A percentile compares a stretch with the other conserved stretches of the same genome.
Evolutionary conservation across 805 yeast species (phyloP).

Genomic region (Saccharomyces jurei): DNA sequence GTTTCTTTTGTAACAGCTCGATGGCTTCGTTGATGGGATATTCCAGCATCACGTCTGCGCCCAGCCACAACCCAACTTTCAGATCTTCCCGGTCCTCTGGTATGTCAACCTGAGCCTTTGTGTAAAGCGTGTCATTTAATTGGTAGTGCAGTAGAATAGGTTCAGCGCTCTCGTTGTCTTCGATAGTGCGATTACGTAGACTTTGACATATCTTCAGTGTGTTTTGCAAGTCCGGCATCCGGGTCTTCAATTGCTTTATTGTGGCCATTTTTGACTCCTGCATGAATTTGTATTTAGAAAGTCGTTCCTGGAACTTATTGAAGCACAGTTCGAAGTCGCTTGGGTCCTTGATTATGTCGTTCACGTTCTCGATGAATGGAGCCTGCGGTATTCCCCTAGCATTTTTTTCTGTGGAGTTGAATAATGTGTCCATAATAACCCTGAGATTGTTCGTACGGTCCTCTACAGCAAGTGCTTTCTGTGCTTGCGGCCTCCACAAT

Average conservation of each 20-base stretch:
- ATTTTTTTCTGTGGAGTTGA: conserved; percentile 54
- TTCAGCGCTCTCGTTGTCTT: conserved; percentile 31
- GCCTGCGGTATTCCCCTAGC: conserved; percentile 97
- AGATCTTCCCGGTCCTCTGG: conserved; percentile 29
- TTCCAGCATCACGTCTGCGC: conserved; percentile 96
- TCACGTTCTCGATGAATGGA: conserved; percentile 82
- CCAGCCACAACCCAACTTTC: conserved; percentile 86
- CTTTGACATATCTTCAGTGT: conserved; percentile 67
- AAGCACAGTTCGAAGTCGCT: conserved; percentile 66
- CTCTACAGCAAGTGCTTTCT: background rate
- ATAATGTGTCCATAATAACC: conserved; percentile 22
- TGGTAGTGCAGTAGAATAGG: conserved; percentile 74
- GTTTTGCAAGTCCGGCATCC: conserved; percentile 88
- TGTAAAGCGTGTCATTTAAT: conserved; percentile 84
- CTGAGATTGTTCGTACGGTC: background rate
- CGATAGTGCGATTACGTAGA: conserved; percentile 38
- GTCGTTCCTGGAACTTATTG: conserved; percentile 72
- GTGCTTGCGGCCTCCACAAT: background rate
- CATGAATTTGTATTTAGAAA: conserved; percentile 88
- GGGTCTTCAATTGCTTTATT: conserved; percentile 31
- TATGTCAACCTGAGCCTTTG: conserved; percentile 66
- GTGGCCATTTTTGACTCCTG: conserved; percentile 35
- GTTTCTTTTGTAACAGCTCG: conserved; percentile 53
- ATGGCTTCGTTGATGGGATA: conserved; percentile 86
- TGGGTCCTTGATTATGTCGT: conserved; percentile 56